Evolutionary conservation across 345 rosid genomes (phyloP).

Genomic region (Arabidopsis arenosa): DNA sequence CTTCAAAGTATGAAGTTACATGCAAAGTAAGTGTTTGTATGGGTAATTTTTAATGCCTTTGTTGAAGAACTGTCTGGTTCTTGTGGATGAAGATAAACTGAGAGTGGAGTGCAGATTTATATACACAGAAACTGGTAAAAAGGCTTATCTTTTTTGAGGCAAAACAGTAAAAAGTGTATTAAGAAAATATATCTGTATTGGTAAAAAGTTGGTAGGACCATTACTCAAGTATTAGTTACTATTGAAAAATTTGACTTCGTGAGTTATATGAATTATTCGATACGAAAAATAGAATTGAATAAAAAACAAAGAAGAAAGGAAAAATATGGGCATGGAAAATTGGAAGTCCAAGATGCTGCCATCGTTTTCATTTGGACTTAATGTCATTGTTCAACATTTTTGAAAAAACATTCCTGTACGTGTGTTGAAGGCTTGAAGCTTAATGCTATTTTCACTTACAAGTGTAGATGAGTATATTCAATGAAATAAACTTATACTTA

Average conservation of each 20-base stretch:
- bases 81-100: constrained; percentile 34
- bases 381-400: constrained; percentile 22
- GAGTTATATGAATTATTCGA: constrained; percentile 24
- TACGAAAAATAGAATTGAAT: not conserved
- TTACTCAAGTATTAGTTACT: not conserved
- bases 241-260: not conserved
- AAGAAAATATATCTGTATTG: not conserved
- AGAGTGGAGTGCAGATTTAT: constrained; percentile 29
- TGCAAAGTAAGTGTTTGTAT: constrained; percentile 12
- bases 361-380: constrained; percentile 35
- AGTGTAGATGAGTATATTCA: not conserved
- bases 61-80: constrained; percentile 10
- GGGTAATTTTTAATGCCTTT: not conserved
- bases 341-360: constrained; percentile 36
- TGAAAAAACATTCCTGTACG: not conserved
- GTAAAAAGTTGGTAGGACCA: constrained; percentile 30
- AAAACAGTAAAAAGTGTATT: not conserved
- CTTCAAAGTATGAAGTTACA: not conserved
- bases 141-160: not conserved
- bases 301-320: not conserved
- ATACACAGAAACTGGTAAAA: constrained; percentile 30
- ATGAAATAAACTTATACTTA: not conserved
- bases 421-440: not conserved
- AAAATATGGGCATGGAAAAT: not conserved
- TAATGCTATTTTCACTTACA: not conserved